A percentile compares a stretch with the other conserved stretches of the same genome.
phyloP scores from a whole-genome alignment of 352 stramenopile species.

The Globisporangium orthogonon region DNA sequence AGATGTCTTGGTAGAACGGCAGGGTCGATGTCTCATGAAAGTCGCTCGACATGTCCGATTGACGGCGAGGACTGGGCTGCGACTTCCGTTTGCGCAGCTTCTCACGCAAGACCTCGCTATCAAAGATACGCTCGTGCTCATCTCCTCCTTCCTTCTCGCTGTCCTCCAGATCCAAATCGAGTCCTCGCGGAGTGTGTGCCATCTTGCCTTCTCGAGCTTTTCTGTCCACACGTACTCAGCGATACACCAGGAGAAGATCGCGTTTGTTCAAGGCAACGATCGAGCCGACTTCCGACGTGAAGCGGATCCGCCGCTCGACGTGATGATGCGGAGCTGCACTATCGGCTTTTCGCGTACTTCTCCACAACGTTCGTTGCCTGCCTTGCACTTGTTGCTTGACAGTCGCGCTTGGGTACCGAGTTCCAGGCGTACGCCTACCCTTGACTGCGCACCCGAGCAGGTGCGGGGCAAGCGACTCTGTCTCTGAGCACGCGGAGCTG shows the following conservation, averaged over 20 bases:
- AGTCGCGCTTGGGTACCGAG: neutral
- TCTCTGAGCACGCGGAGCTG: neutral
- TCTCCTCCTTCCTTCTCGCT: constrained; percentile 20
- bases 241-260: neutral
- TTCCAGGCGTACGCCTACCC: too few species aligned
- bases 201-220: neutral
- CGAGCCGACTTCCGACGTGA: too few species aligned
- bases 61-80: constrained; percentile 30
- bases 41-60: constrained; percentile 7
- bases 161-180: constrained; percentile 16
- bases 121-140: constrained; percentile 26
- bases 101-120: constrained; percentile 14
- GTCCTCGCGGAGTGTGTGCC: neutral
- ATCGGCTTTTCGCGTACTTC: neutral
- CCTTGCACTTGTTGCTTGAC: neutral
- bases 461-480: neutral
- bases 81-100: constrained; percentile 29
- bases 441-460: neutral
- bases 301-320: too few species aligned
- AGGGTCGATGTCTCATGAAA: constrained; percentile 29
- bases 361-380: neutral
- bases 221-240: neutral
- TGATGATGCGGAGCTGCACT: too few species aligned
- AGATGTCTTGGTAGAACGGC: constrained; percentile 51
- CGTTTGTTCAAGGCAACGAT: neutral